These are phyloP conservation scores for Achaetomium macrosporum DNA, from an alignment of 2,329 filamentous ascomycete genomes.

Conservation along the genomic window DNA sequence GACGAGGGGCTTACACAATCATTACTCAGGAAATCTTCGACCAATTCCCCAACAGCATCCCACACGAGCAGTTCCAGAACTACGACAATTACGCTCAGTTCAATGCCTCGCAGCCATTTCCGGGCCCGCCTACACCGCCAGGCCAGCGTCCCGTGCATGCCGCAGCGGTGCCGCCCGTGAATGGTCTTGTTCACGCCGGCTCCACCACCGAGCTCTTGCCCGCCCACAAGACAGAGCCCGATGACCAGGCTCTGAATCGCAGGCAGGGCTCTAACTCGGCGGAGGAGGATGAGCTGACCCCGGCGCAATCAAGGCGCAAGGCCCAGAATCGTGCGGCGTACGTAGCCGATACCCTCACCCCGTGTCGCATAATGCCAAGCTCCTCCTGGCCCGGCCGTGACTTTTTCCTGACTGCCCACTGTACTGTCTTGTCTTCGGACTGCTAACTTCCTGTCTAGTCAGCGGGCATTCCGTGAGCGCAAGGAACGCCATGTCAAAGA, in stretches of 20 bases:
- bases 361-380: not conserved
- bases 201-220: slow-evolving; percentile 30
- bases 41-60: slow-evolving; percentile 32
- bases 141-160: slow-evolving; percentile 27
- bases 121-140: not conserved
- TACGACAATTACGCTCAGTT: slow-evolving; percentile 41
- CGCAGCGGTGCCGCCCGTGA: slow-evolving; percentile 23
- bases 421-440: not conserved
- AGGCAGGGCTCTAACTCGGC: slow-evolving; percentile 43
- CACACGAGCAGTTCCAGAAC: slow-evolving; percentile 44
- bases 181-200: slow-evolving; percentile 19
- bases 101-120: slow-evolving; percentile 25
- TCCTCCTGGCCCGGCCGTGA: not conserved
- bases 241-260: slow-evolving; percentile 28
- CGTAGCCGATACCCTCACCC: slow-evolving; percentile 28
- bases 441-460: slow-evolving; percentile 46
- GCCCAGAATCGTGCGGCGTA: slow-evolving; percentile 58
- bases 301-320: slow-evolving; percentile 53
- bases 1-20: slow-evolving; percentile 29
- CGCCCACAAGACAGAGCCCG: slow-evolving; percentile 36
- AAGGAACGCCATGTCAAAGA: slow-evolving; percentile 91
- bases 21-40: slow-evolving; percentile 46
- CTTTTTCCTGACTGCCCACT: not conserved
- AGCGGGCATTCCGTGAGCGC: slow-evolving; percentile 91
- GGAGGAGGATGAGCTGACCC: slow-evolving; percentile 50